A percentile compares a stretch with the other conserved stretches of the same genome.
Conservation (phyloP, 164 flowering plant genomes). For the Aristolochia fimbriata region DNA sequence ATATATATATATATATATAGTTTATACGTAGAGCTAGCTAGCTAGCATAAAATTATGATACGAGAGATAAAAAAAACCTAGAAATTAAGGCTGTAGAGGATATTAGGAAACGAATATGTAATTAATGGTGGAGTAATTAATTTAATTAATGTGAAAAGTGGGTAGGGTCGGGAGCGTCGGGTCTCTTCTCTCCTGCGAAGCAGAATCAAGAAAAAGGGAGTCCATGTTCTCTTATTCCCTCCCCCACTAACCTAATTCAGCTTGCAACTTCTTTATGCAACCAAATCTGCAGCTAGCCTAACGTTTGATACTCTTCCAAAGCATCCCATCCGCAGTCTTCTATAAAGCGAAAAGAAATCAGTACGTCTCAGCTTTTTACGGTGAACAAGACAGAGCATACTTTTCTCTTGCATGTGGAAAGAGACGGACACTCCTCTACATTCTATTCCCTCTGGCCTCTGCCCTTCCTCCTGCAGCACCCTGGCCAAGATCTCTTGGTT, state of each 20-base stretch:
- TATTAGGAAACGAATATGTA: too few species aligned
- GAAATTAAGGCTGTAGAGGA: too few species aligned
- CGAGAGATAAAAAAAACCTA: too few species aligned
- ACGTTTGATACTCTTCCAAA: slow-evolving; percentile 11
- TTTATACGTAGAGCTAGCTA: neutral
- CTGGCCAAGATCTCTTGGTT: neutral
- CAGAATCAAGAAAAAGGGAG: slow-evolving; percentile 34
- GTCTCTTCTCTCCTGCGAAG: neutral
- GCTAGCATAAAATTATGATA: too few species aligned
- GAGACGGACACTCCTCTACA: slow-evolving; percentile 11
- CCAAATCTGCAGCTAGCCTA: slow-evolving; percentile 37
- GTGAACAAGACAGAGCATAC: slow-evolving; percentile 32
- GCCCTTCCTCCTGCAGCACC: neutral
- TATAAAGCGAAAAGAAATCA: slow-evolving; percentile 44
- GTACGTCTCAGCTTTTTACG: slow-evolving; percentile 56
- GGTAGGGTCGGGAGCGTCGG: neutral
- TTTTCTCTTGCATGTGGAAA: slow-evolving; percentile 39
- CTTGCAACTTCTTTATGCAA: slow-evolving; percentile 61
- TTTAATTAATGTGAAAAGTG: neutral
- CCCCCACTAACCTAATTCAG: slow-evolving; percentile 40
- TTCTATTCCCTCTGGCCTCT: slow-evolving; percentile 1
- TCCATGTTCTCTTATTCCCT: slow-evolving; percentile 60
- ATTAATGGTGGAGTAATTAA: too few species aligned
- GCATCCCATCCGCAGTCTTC: slow-evolving; percentile 25
- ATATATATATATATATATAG: too few species aligned